Evolutionary conservation across 352 stramenopile species (phyloP).

Genomic region (Plasmopara halstedii): DNA sequence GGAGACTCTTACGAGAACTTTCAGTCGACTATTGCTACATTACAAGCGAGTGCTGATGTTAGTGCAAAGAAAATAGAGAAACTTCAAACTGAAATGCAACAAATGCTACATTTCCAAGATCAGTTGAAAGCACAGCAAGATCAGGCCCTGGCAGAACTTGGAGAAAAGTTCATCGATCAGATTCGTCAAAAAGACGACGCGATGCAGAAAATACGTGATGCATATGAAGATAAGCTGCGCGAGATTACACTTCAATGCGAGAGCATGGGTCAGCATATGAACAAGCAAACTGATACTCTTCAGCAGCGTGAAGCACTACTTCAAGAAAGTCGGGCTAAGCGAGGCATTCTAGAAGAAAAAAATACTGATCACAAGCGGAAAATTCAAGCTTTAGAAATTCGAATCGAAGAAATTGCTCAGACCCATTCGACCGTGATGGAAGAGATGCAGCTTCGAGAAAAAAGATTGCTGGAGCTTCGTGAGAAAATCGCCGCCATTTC

Average conservation of each 20-base stretch:
- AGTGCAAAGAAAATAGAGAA: constrained; percentile 43
- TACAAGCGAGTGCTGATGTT: constrained; percentile 39
- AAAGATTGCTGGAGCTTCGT: constrained; percentile 43
- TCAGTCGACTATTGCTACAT: constrained; percentile 39
- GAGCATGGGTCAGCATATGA: constrained; percentile 63
- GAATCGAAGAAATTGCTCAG: constrained; percentile 66
- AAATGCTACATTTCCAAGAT: constrained; percentile 46
- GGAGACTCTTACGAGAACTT: constrained; percentile 48
- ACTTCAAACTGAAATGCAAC: constrained; percentile 51
- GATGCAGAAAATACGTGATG: constrained; percentile 40
- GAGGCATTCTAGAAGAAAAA: constrained; percentile 55
- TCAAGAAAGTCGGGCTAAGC: constrained; percentile 53
- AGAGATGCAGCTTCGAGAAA: constrained; percentile 54
- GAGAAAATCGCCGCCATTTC: constrained; percentile 62
- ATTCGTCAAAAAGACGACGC: constrained; percentile 63
- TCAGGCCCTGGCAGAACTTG: constrained; percentile 53
- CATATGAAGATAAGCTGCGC: constrained; percentile 58
- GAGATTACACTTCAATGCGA: constrained; percentile 61
- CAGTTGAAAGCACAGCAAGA: constrained; percentile 52
- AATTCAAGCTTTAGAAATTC: constrained; percentile 67
- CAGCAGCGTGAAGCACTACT: constrained; percentile 66
- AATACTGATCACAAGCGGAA: constrained; percentile 73
- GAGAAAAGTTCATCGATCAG: constrained; percentile 51
- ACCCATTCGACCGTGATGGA: constrained; percentile 48
- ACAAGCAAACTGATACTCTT: constrained; percentile 58